phyloP scores from a whole-genome alignment of 2,329 filamentous ascomycete genomes.

The Alternaria gaisen region DNA sequence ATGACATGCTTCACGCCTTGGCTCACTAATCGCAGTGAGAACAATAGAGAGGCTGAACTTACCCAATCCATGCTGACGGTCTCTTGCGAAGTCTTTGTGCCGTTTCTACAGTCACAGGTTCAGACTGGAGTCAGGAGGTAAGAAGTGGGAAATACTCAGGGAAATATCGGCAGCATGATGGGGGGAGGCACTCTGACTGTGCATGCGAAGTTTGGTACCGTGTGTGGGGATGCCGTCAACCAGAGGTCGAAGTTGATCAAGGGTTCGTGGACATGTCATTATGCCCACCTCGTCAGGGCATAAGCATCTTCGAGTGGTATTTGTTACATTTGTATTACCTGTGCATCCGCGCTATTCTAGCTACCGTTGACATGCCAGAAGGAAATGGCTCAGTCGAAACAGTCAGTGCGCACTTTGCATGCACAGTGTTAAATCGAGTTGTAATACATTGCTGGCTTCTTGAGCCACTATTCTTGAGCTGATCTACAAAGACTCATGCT shows the following conservation, averaged over 20 bases:
- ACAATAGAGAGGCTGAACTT: background rate
- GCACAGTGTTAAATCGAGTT: too few relatives aligned
- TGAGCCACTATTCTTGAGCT: too few relatives aligned
- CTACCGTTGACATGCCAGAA: too few relatives aligned
- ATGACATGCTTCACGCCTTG: background rate
- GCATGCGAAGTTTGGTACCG: background rate
- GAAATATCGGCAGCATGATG: background rate
- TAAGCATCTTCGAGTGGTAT: background rate
- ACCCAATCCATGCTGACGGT: background rate
- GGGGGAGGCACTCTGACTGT: background rate
- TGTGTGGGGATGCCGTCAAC: background rate
- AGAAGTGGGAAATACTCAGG: background rate
- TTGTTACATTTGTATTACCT: background rate
- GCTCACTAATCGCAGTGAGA: background rate
- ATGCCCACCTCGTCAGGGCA: background rate
- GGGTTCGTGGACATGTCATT: conserved; percentile 7
- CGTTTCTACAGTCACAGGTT: background rate
- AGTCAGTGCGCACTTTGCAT: background rate
- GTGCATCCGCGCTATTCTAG: background rate
- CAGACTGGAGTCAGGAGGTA: background rate
- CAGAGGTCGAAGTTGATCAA: background rate
- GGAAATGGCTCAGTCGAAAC: too few relatives aligned
- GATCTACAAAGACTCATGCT: too few relatives aligned
- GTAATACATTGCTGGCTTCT: too few relatives aligned
- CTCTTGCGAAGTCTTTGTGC: background rate